Conservation (phyloP, 306 rosid species). For the Abrus pulchellus region DNA sequence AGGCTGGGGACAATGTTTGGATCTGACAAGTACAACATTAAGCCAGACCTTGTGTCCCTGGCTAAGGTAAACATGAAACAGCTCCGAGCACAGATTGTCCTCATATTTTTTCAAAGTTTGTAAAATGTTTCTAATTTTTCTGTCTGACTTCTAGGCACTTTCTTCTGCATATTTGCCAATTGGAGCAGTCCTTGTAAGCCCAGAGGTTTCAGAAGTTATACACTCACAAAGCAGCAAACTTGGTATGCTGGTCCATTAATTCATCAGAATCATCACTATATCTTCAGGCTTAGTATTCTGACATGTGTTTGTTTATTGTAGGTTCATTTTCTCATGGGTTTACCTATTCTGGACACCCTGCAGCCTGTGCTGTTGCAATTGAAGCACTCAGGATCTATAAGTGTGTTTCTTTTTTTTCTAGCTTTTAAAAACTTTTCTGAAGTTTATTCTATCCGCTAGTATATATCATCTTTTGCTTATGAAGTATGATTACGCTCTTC, state of each 20-base stretch:
- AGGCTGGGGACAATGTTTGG: slow-evolving; percentile 95
- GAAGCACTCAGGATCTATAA: slow-evolving; percentile 92
- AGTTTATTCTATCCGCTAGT: slow-evolving; percentile 1
- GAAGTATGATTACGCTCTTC: slow-evolving; percentile 38
- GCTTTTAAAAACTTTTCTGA: slow-evolving; percentile 12
- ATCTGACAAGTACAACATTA: slow-evolving; percentile 86
- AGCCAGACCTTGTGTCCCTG: slow-evolving; percentile 90
- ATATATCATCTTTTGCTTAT: slow-evolving; percentile 14
- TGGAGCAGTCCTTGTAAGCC: slow-evolving; percentile 93
- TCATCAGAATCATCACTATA: not conserved
- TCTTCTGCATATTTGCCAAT: slow-evolving; percentile 93
- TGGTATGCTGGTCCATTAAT: slow-evolving; percentile 60
- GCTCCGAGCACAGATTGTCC: slow-evolving; percentile 13
- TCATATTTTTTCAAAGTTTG: slow-evolving; percentile 17
- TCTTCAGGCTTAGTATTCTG: slow-evolving; percentile 38
- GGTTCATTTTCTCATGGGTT: slow-evolving; percentile 87
- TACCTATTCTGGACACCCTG: slow-evolving; percentile 96
- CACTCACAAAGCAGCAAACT: slow-evolving; percentile 86
- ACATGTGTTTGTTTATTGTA: slow-evolving; percentile 42
- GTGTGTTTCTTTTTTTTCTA: slow-evolving; percentile 57
- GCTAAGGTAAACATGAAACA: slow-evolving; percentile 76
- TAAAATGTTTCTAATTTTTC: slow-evolving; percentile 37
- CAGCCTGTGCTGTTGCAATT: slow-evolving; percentile 88
- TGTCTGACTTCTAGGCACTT: slow-evolving; percentile 72
- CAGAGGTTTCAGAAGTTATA: slow-evolving; percentile 85